phyloP scores from a whole-genome alignment of 768 basidiomycete genomes.

The Exsudoporus frostii region DNA sequence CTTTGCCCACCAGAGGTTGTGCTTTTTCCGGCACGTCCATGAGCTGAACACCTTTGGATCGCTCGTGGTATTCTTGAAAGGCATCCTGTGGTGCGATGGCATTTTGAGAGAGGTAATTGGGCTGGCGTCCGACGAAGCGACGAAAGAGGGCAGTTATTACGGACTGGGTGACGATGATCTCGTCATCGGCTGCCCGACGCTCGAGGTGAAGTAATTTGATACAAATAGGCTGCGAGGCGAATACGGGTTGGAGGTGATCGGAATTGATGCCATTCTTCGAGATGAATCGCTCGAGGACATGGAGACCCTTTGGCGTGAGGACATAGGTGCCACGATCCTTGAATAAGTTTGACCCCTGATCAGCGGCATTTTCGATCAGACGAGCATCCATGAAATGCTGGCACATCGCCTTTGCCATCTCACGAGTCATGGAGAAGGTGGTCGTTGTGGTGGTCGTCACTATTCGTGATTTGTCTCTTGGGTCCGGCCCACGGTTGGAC shows the following conservation, averaged over 20 bases:
- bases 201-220: conserved; percentile 98
- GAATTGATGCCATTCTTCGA: conserved; percentile 98
- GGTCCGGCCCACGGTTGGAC: conserved; percentile 97
- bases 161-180: conserved; percentile 92
- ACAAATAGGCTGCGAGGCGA: conserved; percentile 90
- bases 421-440: conserved; percentile 98
- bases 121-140: conserved; percentile 85
- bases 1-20: conserved; percentile 48
- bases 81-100: conserved; percentile 50
- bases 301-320: conserved; percentile 95
- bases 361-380: conserved; percentile 93
- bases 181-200: conserved; percentile 87
- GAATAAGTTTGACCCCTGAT: conserved; percentile 85
- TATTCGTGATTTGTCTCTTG: conserved; percentile 95
- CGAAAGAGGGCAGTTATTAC: conserved; percentile 95
- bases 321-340: conserved; percentile 97
- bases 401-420: conserved; percentile 99
- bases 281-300: conserved; percentile 99
- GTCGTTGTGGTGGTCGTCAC: conserved; percentile 99
- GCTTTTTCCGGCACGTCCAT: conserved; percentile 70
- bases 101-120: conserved; percentile 66
- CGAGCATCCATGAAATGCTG: conserved; percentile 99
- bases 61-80: conserved; percentile 74
- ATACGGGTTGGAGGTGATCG: conserved; percentile 87
- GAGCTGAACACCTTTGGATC: conserved; percentile 69